Conservation (phyloP, 306 rosid species). For the Cucurbita moschata region DNA sequence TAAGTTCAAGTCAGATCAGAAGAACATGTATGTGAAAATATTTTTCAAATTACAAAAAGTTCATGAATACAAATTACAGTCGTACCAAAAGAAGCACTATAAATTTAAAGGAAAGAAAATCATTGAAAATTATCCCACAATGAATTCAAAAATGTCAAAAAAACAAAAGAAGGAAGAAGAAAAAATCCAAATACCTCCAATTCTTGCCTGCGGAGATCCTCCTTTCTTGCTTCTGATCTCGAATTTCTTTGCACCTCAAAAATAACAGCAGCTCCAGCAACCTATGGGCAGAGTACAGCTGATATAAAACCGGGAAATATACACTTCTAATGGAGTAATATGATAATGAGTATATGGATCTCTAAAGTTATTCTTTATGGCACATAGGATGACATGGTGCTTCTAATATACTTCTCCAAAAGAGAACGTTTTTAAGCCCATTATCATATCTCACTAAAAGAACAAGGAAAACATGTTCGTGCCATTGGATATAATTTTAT, state of each 20-base stretch:
- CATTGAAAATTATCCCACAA: not conserved
- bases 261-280: conserved; percentile 30
- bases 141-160: not conserved
- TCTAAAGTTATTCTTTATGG: not conserved
- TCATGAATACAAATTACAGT: not conserved
- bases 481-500: not conserved
- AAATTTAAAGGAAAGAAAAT: not conserved
- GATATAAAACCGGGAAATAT: not conserved
- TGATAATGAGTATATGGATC: not conserved
- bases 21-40: not conserved
- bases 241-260: conserved; percentile 45
- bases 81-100: not conserved
- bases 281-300: conserved; percentile 10
- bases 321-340: not conserved
- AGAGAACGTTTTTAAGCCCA: not conserved
- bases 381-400: not conserved
- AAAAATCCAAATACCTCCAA: conserved; percentile 18
- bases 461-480: not conserved
- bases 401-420: not conserved
- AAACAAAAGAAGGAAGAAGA: not conserved
- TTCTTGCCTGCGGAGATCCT: conserved; percentile 26
- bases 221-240: conserved; percentile 44
- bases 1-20: not conserved
- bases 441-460: not conserved
- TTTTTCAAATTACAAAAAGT: not conserved